Base-by-base conservation (phyloP, 345 rosid species). In the Boechera retrofracta region DNA sequence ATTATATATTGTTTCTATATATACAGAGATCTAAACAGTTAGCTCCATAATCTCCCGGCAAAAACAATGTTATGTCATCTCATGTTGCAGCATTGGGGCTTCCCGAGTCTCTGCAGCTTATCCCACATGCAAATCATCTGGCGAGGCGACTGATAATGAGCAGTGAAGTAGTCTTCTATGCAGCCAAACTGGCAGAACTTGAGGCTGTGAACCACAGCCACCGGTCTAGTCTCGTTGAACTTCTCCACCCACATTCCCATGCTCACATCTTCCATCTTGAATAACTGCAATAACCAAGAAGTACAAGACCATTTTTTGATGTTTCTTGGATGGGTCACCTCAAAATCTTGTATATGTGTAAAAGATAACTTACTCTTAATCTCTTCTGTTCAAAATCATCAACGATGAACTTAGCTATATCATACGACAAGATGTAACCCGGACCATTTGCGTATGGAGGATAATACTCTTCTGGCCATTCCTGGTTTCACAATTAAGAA, bases 201-300 rank as follows among this genome's bases (percentile, higher is more conserved):
- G 73, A 89, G 83, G 82, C 96, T 92, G 82, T 92, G 99, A 16
- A 79, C 69, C 58, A 89, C 92, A 57, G 83, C 88, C 64, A 95
- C 98, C 0, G 96, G 77, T 81, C 83, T 91, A 9, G 98, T 64
- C 70, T 81, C 78, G 81, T 95, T 95, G 84, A 92, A 95, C 79
- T 88, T 85, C 87, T 91, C 93, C 70, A 95, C 97, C 99, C 98
- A 95, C 99, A 95, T 88, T 85, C 99, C 99, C 94, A 95, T 86
- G 58, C 99, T 95, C 78, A 95, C 98, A 73, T 95, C 99, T 82
- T 92, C 99, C 99, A 95, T 95, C 88, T 95, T 95, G 78, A 92
- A 92, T 73, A 95, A 72, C 99, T 95, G 88, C 82, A 80, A 12
- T 58, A 15, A n/a, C 64, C 67, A 61, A 58, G 10, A 16, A 15